Evolutionary conservation across 345 rosid genomes (phyloP).

Genomic region (Murraya koenigii): DNA sequence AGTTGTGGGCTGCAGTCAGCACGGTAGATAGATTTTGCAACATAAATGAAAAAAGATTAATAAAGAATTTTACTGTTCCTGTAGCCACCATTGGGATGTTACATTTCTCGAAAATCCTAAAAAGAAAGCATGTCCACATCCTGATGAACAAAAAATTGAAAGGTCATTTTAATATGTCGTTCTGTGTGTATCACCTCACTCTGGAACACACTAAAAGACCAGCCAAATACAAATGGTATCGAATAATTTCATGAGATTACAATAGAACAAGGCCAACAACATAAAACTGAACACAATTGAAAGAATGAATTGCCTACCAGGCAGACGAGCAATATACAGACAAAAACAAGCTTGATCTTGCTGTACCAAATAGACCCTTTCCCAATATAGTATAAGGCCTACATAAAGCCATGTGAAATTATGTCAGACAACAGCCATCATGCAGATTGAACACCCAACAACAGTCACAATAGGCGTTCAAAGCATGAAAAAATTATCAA

Average conservation of each 20-base stretch:
- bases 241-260: neutral
- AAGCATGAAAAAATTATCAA: neutral
- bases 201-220: neutral
- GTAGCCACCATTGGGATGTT: conserved; percentile 76
- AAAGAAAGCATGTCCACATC: conserved; percentile 88
- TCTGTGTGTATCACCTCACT: neutral
- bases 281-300: neutral
- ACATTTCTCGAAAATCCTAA: conserved; percentile 67
- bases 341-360: conserved; percentile 93
- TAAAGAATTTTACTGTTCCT: conserved; percentile 54
- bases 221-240: neutral
- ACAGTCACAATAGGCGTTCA: neutral
- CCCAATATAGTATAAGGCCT: conserved; percentile 74
- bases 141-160: conserved; percentile 31
- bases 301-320: conserved; percentile 50
- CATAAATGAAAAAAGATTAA: neutral
- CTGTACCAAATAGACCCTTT: conserved; percentile 82
- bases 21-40: neutral
- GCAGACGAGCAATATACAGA: conserved; percentile 88
- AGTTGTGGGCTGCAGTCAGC: neutral
- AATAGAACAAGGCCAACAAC: conserved; percentile 2
- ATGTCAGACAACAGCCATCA: conserved; percentile 12
- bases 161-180: neutral
- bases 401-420: conserved; percentile 22
- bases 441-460: neutral